Conservation (phyloP, 1,139 yeast species). For the Saccharomycopsis hybrid region DNA sequence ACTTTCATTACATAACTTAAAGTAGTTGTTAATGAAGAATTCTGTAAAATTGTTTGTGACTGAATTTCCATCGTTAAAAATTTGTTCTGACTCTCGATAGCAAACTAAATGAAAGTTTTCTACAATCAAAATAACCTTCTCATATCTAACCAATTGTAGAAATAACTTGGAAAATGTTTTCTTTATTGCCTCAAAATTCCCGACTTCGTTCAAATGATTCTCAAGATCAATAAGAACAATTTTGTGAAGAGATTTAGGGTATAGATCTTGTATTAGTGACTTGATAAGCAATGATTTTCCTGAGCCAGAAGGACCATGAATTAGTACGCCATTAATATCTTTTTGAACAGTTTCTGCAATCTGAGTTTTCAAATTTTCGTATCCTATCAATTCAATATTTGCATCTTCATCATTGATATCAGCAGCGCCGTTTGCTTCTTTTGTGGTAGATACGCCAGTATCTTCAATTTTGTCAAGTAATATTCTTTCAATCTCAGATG, state of each 20-base stretch:
- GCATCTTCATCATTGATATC: slow-evolving; percentile 3
- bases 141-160: slow-evolving; percentile 66
- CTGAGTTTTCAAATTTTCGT: slow-evolving; percentile 41
- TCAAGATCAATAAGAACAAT: slow-evolving; percentile 48
- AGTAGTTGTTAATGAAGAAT: slow-evolving; percentile 28
- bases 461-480: slow-evolving; percentile 10
- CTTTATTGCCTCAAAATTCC: slow-evolving; percentile 42
- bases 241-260: slow-evolving; percentile 38
- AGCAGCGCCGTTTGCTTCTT: no score
- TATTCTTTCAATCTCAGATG: slow-evolving; percentile 3
- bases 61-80: slow-evolving; percentile 39
- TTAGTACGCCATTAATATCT: slow-evolving; percentile 48
- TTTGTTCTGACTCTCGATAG: slow-evolving; percentile 69
- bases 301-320: slow-evolving; percentile 73
- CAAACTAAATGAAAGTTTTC: slow-evolving; percentile 80
- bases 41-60: slow-evolving; percentile 35
- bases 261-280: slow-evolving; percentile 36
- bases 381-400: slow-evolving; percentile 43
- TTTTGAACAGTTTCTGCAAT: slow-evolving; percentile 39
- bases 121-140: slow-evolving; percentile 67
- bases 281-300: slow-evolving; percentile 63
- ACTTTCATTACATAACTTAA: not conserved
- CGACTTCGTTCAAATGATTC: slow-evolving; percentile 44
- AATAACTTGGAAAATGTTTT: slow-evolving; percentile 46
- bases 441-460: slow-evolving; percentile 18